phyloP scores from a whole-genome alignment of 352 stramenopile species.

The Globisporangium splendens region DNA sequence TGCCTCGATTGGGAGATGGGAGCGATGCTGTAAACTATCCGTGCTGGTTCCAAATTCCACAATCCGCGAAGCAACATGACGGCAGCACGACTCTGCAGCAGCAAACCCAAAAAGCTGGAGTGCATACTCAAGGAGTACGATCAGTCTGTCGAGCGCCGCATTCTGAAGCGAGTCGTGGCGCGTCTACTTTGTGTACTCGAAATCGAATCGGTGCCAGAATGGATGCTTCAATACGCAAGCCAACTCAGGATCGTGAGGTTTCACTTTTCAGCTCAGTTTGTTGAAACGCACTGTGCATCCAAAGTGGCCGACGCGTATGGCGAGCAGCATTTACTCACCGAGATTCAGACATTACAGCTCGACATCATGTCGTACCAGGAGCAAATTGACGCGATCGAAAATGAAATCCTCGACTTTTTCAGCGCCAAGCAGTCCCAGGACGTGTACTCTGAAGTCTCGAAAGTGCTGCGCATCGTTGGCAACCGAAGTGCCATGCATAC shows the following conservation, averaged over 20 bases:
- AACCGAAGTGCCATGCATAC: slow-evolving; percentile 50
- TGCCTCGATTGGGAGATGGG: not conserved
- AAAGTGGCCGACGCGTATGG: slow-evolving; percentile 32
- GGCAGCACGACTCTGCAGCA: not conserved
- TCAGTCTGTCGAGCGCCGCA: slow-evolving; percentile 18
- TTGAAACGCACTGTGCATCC: slow-evolving; percentile 25
- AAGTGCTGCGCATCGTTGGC: slow-evolving; percentile 52
- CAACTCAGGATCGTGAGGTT: slow-evolving; percentile 44
- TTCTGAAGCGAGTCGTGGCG: slow-evolving; percentile 39
- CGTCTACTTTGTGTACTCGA: slow-evolving; percentile 50
- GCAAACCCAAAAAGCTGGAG: too few relatives aligned
- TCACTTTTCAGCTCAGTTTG: slow-evolving; percentile 30
- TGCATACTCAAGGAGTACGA: not conserved
- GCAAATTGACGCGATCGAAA: slow-evolving; percentile 53
- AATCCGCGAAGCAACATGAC: not conserved
- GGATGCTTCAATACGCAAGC: slow-evolving; percentile 38
- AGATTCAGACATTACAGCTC: slow-evolving; percentile 40
- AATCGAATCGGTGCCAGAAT: slow-evolving; percentile 23
- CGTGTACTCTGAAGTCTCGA: slow-evolving; percentile 46
- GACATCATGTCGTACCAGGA: slow-evolving; percentile 51
- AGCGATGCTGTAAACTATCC: not conserved
- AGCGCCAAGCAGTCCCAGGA: slow-evolving; percentile 26
- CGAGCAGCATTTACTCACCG: slow-evolving; percentile 35
- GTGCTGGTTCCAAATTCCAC: slow-evolving; percentile 14
- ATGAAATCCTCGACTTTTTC: slow-evolving; percentile 64